Conservation (phyloP, 1,284 basidiomycete species). For the Sanguinoderma infundibulare region DNA sequence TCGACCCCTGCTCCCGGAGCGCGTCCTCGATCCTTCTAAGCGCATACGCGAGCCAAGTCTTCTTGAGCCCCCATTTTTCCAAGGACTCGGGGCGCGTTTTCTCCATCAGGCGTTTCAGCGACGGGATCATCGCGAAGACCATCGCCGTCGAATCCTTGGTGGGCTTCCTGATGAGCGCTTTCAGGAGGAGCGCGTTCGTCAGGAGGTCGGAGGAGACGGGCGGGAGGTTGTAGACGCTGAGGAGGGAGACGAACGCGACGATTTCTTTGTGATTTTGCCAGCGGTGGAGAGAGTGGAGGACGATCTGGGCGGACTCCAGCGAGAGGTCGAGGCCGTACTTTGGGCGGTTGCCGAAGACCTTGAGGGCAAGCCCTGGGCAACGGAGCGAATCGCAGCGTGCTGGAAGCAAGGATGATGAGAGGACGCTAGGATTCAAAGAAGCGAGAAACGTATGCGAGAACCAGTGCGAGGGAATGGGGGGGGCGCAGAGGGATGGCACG, state of each 20-base stretch:
- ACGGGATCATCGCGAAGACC: conserved; percentile 48
- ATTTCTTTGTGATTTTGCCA: conserved; percentile 50
- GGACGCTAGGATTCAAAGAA: too few relatives aligned
- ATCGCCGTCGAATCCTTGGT: conserved; percentile 42
- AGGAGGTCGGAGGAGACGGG: conserved; percentile 57
- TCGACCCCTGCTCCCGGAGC: conserved; percentile 29
- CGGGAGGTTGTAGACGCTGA: conserved; percentile 54
- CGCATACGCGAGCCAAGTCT: conserved; percentile 35
- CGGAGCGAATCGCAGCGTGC: conserved; percentile 63
- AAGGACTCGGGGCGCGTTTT: conserved; percentile 31
- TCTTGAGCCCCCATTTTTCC: conserved; percentile 34
- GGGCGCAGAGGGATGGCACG: not conserved
- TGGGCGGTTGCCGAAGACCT: conserved; percentile 62
- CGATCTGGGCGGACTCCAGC: conserved; percentile 52
- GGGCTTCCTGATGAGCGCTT: conserved; percentile 36
- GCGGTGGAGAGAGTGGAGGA: conserved; percentile 49
- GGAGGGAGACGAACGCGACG: conserved; percentile 54
- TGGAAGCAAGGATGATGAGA: conserved; percentile 29
- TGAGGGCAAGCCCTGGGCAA: conserved; percentile 58
- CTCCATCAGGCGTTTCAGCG: conserved; percentile 42
- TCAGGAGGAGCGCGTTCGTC: conserved; percentile 58
- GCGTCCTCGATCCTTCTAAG: conserved; percentile 33
- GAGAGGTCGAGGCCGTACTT: conserved; percentile 63
- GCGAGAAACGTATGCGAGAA: not conserved
- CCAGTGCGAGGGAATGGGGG: not conserved